phyloP scores from a whole-genome alignment of 2,329 filamentous ascomycete genomes.

The Diplodia scrobiculata region DNA sequence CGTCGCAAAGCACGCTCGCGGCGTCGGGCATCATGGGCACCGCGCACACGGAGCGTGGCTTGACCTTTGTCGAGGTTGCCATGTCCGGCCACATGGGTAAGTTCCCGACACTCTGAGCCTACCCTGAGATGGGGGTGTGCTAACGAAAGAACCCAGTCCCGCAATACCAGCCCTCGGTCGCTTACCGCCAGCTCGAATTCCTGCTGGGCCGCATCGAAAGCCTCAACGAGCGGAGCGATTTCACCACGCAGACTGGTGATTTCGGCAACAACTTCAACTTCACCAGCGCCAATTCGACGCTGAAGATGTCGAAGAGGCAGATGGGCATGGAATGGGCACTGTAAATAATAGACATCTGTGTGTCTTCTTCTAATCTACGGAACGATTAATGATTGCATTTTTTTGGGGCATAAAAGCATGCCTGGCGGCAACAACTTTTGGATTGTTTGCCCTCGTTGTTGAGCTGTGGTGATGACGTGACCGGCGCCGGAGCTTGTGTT shows the following conservation, averaged over 20 bases:
- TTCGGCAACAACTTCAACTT: conserved; percentile 25
- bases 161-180: conserved; percentile 68
- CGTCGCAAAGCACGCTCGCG: conserved; percentile 50
- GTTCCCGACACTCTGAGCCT: neutral
- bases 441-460: too few species aligned
- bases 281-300: conserved; percentile 11
- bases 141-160: conserved; percentile 37
- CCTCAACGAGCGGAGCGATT: conserved; percentile 46
- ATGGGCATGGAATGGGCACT: conserved; percentile 15
- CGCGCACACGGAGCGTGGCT: conserved; percentile 70
- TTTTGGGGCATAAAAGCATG: too few species aligned
- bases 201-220: conserved; percentile 69
- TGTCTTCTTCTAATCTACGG: neutral
- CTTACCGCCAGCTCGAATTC: conserved; percentile 74
- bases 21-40: conserved; percentile 70
- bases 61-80: conserved; percentile 69
- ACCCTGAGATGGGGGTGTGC: neutral
- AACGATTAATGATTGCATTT: too few species aligned
- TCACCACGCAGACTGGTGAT: conserved; percentile 30
- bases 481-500: neutral
- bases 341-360: neutral
- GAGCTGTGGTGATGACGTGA: conserved; percentile 8
- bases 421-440: neutral
- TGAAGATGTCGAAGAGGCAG: conserved; percentile 14
- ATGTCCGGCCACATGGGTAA: conserved; percentile 66